These are phyloP conservation scores for Penicillium sumatraense DNA, from an alignment of 2,329 filamentous ascomycete genomes.

Conservation along the genomic window DNA sequence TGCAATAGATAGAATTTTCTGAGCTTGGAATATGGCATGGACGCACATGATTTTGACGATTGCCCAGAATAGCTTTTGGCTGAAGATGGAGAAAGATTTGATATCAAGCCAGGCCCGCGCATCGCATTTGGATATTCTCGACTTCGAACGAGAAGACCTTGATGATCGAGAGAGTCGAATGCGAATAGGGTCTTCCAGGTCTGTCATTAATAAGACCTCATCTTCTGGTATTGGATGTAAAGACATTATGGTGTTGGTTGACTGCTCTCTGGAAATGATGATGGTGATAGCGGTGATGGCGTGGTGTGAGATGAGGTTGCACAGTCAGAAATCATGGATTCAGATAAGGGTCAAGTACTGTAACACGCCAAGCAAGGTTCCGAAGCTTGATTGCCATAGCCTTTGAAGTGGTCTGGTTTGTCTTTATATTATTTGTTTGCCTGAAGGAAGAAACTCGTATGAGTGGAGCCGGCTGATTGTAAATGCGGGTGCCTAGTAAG, in stretches of 20 bases:
- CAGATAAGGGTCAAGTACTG: not conserved
- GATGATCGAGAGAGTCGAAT: not conserved
- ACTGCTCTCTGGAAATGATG: no score
- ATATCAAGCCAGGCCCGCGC: not conserved
- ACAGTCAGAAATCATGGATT: not conserved
- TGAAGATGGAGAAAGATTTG: not conserved
- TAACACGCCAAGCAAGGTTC: constrained; percentile 1
- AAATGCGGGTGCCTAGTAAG: not conserved
- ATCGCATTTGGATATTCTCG: not conserved
- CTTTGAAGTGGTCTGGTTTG: not conserved
- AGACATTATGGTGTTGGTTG: not conserved
- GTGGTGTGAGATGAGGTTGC: not conserved
- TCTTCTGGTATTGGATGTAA: not conserved
- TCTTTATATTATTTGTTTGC: constrained; percentile 1
- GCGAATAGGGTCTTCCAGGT: not conserved
- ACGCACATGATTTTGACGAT: not conserved
- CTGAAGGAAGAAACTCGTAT: not conserved
- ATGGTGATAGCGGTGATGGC: not conserved
- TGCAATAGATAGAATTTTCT: not conserved
- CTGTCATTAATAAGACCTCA: not conserved
- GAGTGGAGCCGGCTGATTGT: not conserved
- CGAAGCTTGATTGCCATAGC: constrained; percentile 10
- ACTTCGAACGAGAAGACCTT: not conserved
- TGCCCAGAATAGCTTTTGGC: not conserved
- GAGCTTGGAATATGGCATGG: not conserved